These are phyloP conservation scores for Dendrobium officinale DNA, from an alignment of 106 monocot species.

Conservation along the genomic window DNA sequence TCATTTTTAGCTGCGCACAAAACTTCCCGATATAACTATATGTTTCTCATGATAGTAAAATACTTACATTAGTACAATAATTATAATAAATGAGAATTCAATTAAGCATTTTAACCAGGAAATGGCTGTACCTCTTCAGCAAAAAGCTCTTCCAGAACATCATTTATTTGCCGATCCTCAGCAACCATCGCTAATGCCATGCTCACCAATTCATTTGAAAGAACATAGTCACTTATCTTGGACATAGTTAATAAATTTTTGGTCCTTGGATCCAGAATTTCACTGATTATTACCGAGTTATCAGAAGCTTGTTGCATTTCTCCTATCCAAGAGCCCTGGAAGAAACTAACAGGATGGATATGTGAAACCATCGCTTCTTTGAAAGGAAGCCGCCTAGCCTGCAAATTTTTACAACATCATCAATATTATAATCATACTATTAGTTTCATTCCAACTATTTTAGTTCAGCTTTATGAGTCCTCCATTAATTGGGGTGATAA, in stretches of 20 bases:
- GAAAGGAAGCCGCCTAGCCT: constrained; percentile 64
- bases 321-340: constrained; percentile 63
- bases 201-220: constrained; percentile 74
- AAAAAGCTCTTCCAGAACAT: constrained; percentile 69
- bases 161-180: constrained; percentile 70
- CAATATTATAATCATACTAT: not conserved
- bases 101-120: not conserved
- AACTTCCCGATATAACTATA: not conserved
- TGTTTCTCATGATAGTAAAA: not conserved
- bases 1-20: no score
- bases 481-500: not conserved
- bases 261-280: constrained; percentile 66
- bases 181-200: constrained; percentile 81
- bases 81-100: not conserved
- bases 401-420: constrained; percentile 3
- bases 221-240: constrained; percentile 69
- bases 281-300: constrained; percentile 63
- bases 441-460: not conserved
- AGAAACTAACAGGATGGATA: constrained; percentile 33
- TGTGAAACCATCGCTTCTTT: constrained; percentile 33
- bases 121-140: constrained; percentile 52
- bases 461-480: not conserved
- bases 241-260: constrained; percentile 64
- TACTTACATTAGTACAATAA: not conserved
- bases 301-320: constrained; percentile 80